These are phyloP conservation scores for Arthrocladium fulminans DNA, from an alignment of 2,329 filamentous ascomycete genomes.

Conservation along the genomic window DNA sequence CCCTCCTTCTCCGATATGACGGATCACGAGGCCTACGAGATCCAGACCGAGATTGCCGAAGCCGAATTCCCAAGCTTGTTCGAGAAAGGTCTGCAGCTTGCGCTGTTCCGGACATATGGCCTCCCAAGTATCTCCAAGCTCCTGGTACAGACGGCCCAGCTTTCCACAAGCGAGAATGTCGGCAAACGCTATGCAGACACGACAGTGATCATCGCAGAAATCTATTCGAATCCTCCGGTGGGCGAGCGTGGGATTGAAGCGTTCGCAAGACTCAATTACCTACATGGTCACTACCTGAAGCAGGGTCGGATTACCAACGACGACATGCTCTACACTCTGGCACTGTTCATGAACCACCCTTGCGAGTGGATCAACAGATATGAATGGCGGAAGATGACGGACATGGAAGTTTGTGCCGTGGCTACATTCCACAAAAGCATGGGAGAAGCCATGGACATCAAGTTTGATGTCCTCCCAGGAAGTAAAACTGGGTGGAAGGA, in stretches of 20 bases:
- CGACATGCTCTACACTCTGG: slow-evolving; percentile 58
- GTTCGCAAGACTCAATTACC: slow-evolving; percentile 55
- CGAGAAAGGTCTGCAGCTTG: slow-evolving; percentile 22
- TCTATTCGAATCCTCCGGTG: slow-evolving; percentile 30
- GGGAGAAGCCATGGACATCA: slow-evolving; percentile 60
- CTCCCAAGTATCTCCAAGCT: slow-evolving; percentile 47
- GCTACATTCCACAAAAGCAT: slow-evolving; percentile 57
- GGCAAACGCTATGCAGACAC: slow-evolving; percentile 49
- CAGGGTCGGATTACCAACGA: slow-evolving; percentile 52
- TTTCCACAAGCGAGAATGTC: slow-evolving; percentile 38
- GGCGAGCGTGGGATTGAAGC: slow-evolving; percentile 41
- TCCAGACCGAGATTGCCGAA: slow-evolving; percentile 15
- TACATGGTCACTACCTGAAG: slow-evolving; percentile 51
- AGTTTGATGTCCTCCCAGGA: slow-evolving; percentile 33
- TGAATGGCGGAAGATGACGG: slow-evolving; percentile 61
- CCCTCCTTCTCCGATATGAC: slow-evolving; percentile 9
- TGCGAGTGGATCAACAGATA: slow-evolving; percentile 53
- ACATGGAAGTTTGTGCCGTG: slow-evolving; percentile 56
- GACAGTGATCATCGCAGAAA: slow-evolving; percentile 40
- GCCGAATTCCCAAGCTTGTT: slow-evolving; percentile 20
- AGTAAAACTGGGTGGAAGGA: slow-evolving; percentile 29
- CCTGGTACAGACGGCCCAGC: slow-evolving; percentile 43
- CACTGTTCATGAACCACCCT: slow-evolving; percentile 58
- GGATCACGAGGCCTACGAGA: slow-evolving; percentile 19
- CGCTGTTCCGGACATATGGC: slow-evolving; percentile 42